These are phyloP conservation scores for Mortierella hygrophila DNA, from an alignment of 192 early-diverging fungal species.

Conservation along the genomic window DNA sequence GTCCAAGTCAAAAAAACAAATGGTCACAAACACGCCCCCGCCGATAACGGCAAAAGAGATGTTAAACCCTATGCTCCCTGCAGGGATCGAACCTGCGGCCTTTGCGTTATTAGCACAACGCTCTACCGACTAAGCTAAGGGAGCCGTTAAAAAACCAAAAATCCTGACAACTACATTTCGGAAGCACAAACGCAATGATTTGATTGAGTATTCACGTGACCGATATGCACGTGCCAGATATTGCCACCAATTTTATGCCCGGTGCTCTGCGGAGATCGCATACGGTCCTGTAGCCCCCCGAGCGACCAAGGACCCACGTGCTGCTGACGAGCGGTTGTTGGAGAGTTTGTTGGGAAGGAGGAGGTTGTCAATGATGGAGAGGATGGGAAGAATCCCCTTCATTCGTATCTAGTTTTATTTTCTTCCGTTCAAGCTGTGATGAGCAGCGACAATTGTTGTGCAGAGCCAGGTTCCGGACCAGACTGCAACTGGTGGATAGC, in stretches of 20 bases:
- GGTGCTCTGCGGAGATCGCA: too few relatives aligned
- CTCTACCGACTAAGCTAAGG: constrained; percentile 76
- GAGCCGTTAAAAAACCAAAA: background rate
- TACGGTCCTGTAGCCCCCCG: too few relatives aligned
- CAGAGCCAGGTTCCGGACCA: background rate
- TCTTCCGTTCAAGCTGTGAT: background rate
- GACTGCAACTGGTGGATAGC: background rate
- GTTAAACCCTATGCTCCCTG: constrained; percentile 40
- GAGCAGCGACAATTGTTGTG: background rate
- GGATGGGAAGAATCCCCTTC: background rate
- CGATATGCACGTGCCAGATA: too few relatives aligned
- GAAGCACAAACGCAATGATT: too few relatives aligned
- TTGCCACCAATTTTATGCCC: too few relatives aligned
- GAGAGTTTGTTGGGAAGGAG: background rate
- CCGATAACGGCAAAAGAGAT: too few relatives aligned
- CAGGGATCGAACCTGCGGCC: constrained; percentile 75
- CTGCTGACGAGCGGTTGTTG: background rate
- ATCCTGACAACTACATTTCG: too few relatives aligned
- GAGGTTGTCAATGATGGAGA: background rate
- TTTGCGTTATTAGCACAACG: constrained; percentile 78
- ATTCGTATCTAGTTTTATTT: background rate
- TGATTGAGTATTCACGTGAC: too few relatives aligned
- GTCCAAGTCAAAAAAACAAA: too few relatives aligned
- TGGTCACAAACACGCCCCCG: too few relatives aligned
- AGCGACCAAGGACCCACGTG: background rate